Evolutionary conservation across 345 rosid species (phyloP).

Genomic region (Cardamine chenopodiifolia): DNA sequence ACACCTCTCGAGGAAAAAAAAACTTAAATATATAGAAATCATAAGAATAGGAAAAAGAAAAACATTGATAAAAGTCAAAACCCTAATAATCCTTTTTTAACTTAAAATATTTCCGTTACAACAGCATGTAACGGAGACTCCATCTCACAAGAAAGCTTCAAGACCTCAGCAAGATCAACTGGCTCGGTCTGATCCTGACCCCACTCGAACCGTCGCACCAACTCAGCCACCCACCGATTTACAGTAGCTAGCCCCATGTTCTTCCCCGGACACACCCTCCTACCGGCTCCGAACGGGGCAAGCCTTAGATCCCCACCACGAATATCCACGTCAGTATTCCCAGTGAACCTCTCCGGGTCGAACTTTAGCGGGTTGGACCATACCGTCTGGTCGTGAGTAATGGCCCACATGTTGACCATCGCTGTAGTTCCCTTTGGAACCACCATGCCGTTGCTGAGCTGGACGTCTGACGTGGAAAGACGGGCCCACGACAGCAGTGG

Average conservation of each 20-base stretch:
- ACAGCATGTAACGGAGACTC: constrained; percentile 64
- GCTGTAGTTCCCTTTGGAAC: constrained; percentile 82
- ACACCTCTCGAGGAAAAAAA: neutral
- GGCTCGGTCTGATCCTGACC: constrained; percentile 43
- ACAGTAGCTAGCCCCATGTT: constrained; percentile 71
- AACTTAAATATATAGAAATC: neutral
- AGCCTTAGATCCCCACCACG: constrained; percentile 73
- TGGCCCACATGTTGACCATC: constrained; percentile 99
- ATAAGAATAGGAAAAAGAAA: neutral
- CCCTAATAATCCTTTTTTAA: constrained; percentile 6
- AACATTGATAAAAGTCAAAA: constrained; percentile 18
- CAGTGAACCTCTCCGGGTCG: constrained; percentile 68
- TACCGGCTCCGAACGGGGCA: constrained; percentile 91
- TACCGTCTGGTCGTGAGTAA: constrained; percentile 64
- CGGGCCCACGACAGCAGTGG: constrained; percentile 94
- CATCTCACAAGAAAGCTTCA: constrained; percentile 94
- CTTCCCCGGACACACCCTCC: constrained; percentile 90
- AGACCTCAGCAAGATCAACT: constrained; percentile 65
- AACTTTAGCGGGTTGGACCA: constrained; percentile 69
- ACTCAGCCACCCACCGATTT: constrained; percentile 74
- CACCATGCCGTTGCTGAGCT: constrained; percentile 76
- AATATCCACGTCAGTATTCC: constrained; percentile 58
- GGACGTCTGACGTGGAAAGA: constrained; percentile 76
- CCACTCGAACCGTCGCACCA: constrained; percentile 69
- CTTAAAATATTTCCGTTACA: constrained; percentile 41